Percentiles rank a stretch among this genome's conserved stretches.
phyloP scores from a whole-genome alignment of 2,329 filamentous ascomycete species.

The Aspergillus ustus region DNA sequence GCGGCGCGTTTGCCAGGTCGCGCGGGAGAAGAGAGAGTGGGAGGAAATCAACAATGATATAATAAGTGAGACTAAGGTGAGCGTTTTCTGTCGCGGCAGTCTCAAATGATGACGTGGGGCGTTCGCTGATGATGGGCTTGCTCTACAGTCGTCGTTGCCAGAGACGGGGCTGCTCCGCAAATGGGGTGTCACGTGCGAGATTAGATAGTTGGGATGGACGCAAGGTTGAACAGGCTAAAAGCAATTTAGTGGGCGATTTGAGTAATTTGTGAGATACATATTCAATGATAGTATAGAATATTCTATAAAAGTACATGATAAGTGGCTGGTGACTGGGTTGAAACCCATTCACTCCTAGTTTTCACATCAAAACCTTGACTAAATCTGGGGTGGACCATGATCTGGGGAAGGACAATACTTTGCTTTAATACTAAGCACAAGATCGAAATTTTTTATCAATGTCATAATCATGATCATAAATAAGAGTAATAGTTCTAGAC shows the following conservation, averaged over 20 bases:
- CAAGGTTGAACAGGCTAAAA: neutral
- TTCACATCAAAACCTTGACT: neutral
- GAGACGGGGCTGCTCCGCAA: slow-evolving; percentile 18
- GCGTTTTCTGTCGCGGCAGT: neutral
- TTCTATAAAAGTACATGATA: neutral
- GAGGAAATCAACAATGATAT: neutral
- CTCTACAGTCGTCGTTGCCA: slow-evolving; percentile 7
- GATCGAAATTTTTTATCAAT: neutral
- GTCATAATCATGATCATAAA: slow-evolving; percentile 17
- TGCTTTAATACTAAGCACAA: neutral
- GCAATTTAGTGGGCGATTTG: neutral
- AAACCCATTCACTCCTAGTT: neutral
- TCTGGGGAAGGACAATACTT: neutral
- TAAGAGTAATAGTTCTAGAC: slow-evolving; percentile 21
- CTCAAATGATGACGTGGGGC: neutral
- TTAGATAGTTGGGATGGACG: neutral
- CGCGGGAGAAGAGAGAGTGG: neutral
- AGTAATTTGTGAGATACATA: neutral
- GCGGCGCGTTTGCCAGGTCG: neutral
- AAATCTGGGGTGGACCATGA: neutral
- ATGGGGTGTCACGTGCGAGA: slow-evolving; percentile 22
- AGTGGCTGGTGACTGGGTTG: neutral
- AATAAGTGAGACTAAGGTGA: neutral
- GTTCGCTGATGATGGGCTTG: neutral
- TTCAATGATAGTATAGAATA: neutral